Evolutionary conservation across 257 asterid species (phyloP), one percentile per base, ranked within the genome.

Genomic region (Nemophila menziesii): DNA sequence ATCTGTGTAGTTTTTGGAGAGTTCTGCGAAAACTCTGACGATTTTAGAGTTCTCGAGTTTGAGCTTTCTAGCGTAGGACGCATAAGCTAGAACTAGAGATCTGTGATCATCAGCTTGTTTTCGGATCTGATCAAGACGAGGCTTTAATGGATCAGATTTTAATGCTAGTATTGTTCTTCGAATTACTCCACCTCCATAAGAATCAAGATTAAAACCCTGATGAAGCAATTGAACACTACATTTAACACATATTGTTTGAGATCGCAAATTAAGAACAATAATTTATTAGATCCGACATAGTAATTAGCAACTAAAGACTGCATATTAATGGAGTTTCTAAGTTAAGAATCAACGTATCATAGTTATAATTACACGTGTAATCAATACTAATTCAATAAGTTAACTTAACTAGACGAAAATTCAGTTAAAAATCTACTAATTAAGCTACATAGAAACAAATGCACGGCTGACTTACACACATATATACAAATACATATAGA

Each of bases 41-140:
- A 68, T 67, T 61, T 65, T 68, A 0, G 75, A 57, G 60, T 68
- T 68, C 46, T 64, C 76, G 15, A 72, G 80, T 63, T 72, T 72
- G 50, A 72, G 68, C 62, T 72, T 72, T 34, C 75, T 64, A 33
- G 72, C 79, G 61, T 60, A 54, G 33, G 73, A 55, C 23, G 76
- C 68, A 21, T 68, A 68, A 39, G 63, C 60, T 27, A 39, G 23
- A 40, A 58, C 70, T 26, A 64, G 43, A 37, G 56, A 45, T 49
- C 55, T 67, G 54, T 68, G 70, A 45, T 68, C 70, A 22, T 65
- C 73, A 0, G 73, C 75, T 61, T 72, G 76, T 44, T 68, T 61
- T 16, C 60, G 55, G 48, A 68, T 61, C 63, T 64, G 68, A 64
- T 64, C 73, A 8, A 72, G 43, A 44, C 75, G 55, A 2, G 69